These are phyloP conservation scores for Canavalia gladiata DNA, from an alignment of 306 rosid genomes.

Conservation along the genomic window DNA sequence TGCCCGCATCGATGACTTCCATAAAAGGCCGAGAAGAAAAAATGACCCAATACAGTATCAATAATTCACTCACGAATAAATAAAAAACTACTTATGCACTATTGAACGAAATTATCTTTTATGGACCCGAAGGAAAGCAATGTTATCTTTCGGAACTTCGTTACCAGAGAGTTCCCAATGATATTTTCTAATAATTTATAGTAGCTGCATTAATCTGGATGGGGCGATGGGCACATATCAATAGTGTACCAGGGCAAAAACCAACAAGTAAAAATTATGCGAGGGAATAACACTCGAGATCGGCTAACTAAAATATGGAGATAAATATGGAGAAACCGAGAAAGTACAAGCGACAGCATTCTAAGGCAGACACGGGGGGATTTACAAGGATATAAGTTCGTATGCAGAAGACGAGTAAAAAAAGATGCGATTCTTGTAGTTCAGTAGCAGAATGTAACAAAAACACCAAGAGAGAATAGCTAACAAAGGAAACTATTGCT, in stretches of 20 bases:
- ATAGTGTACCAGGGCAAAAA: neutral
- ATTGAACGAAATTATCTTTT: too few relatives aligned
- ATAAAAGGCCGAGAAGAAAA: neutral
- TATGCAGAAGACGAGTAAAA: conserved; percentile 38
- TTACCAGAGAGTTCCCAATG: conserved; percentile 9
- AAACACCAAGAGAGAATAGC: conserved; percentile 59
- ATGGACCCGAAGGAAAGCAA: neutral
- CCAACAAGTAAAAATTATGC: neutral
- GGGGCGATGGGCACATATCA: neutral
- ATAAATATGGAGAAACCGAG: neutral
- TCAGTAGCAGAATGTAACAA: conserved; percentile 60
- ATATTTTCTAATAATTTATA: conserved; percentile 15
- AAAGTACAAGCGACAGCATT: conserved; percentile 22
- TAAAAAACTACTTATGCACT: neutral
- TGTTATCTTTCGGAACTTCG: conserved; percentile 10
- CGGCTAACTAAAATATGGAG: neutral
- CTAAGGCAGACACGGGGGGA: conserved; percentile 10
- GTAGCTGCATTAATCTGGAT: neutral
- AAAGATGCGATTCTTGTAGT: conserved; percentile 56
- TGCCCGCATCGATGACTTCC: neutral
- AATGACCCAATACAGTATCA: neutral
- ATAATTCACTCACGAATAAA: neutral
- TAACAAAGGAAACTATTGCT: conserved; percentile 56
- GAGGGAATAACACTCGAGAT: neutral
- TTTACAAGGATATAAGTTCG: conserved; percentile 43